Evolutionary conservation across 495 filamentous ascomycete genomes (phyloP), one percentile per base, ranked within the genome.

Genomic region (Penicillium paxilli): DNA sequence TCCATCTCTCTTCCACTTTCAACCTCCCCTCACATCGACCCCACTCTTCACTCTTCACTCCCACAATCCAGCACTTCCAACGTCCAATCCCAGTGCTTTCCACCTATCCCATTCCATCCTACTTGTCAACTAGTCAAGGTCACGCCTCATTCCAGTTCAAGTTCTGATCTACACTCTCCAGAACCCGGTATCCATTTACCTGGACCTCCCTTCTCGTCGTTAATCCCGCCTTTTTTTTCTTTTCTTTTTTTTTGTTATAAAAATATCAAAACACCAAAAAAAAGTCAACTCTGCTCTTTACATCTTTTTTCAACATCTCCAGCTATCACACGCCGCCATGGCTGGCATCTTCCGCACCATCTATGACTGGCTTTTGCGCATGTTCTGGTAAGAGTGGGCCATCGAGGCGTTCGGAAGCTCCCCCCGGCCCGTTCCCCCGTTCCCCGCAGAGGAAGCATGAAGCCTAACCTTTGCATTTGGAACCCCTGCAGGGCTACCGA

Each of bases 341-440:
- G 87, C 90, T 52, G 88, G 89, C 63, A 76, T 96, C 71, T 96
- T 98, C 77, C 89, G 88, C 55, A 83, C 83, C 76, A 88, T 98
- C 72, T 98, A 97, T 83, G 93, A 98, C 85, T 97, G 91, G 91
- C 81, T 98, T 69, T 74, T 98, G 75, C 86, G 92, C 80, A 87
- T 96, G 60, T 98, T 98, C 77, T 98, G 94, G 94, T 98, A 80
- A 83, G 92, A 86, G 53, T 42, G 72, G 68, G 67, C 71, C 72
- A 56, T 60, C 38, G 47, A 54, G 47, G 54, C 48, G 49, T 53
- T 48, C 55, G 59, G 62, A 51, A 49, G 35, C 52, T 52, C 44
- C 37, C 48, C 58, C 51, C 68, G 70, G 67, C 55, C 70, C 68
- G 67, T 72, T 42, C 70, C 73, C 35, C 16, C 35, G 14, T 38